phyloP scores from a whole-genome alignment of 768 basidiomycete species.

The Phanerochaete carnosa region DNA sequence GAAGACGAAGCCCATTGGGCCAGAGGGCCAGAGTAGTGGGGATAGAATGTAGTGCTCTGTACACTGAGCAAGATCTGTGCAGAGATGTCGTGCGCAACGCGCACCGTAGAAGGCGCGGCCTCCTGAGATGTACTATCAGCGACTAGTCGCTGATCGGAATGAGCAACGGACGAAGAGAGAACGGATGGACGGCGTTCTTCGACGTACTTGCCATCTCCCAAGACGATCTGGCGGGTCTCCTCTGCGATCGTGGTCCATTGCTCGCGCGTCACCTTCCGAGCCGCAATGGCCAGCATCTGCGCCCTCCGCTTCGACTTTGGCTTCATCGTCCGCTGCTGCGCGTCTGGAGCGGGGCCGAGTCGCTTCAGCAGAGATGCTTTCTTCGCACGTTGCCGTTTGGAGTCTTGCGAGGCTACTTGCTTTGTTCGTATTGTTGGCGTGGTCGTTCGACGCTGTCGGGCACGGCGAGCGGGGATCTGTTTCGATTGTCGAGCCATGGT shows the following conservation, averaged over 20 bases:
- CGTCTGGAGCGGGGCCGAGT: not conserved
- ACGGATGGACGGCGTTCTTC: slow-evolving; percentile 26
- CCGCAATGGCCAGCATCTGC: not conserved
- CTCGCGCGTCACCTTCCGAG: slow-evolving; percentile 8
- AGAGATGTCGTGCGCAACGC: slow-evolving; percentile 30
- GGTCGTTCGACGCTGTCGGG: not conserved
- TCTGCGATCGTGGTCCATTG: slow-evolving; percentile 31
- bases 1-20: slow-evolving; percentile 28
- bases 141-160: slow-evolving; percentile 11
- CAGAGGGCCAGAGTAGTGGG: slow-evolving; percentile 33
- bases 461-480: not conserved
- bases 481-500: slow-evolving; percentile 1
- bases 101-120: slow-evolving; percentile 2
- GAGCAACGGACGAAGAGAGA: slow-evolving; percentile 18
- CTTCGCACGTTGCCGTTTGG: slow-evolving; percentile 8
- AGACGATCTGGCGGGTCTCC: slow-evolving; percentile 35
- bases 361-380: slow-evolving; percentile 1
- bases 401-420: not conserved
- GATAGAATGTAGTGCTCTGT: slow-evolving; percentile 38
- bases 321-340: not conserved
- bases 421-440: slow-evolving; percentile 1
- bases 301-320: not conserved
- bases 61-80: slow-evolving; percentile 32
- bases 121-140: not conserved
- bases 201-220: slow-evolving; percentile 40